These are phyloP conservation scores for Neurospora sp. DNA, from an alignment of 495 filamentous ascomycete species.

Conservation along the genomic window DNA sequence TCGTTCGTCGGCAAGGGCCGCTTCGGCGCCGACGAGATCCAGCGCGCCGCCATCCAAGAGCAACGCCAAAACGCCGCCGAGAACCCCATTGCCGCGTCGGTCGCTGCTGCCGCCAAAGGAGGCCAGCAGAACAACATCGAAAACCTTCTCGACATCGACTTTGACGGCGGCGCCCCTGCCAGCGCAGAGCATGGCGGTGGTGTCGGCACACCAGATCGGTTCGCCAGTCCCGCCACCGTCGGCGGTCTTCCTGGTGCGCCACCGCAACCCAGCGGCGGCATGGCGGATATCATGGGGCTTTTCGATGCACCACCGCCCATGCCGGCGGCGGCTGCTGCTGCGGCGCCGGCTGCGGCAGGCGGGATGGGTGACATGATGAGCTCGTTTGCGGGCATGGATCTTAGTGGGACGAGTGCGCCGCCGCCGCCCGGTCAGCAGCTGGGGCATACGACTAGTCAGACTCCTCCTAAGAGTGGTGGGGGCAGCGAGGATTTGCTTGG, in stretches of 20 bases:
- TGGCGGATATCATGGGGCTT: conserved; percentile 87
- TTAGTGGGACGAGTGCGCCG: conserved; percentile 52
- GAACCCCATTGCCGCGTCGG: conserved; percentile 83
- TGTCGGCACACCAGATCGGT: conserved; percentile 70
- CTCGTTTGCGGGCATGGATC: conserved; percentile 70
- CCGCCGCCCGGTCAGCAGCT: conserved; percentile 42
- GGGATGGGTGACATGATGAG: conserved; percentile 59
- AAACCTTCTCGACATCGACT: conserved; percentile 95
- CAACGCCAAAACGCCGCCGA: conserved; percentile 84
- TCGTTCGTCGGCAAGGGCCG: conserved; percentile 93
- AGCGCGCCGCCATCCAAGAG: conserved; percentile 92
- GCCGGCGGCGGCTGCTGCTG: conserved; percentile 12
- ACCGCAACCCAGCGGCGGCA: conserved; percentile 41
- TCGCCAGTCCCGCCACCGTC: conserved; percentile 49
- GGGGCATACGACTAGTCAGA: conserved; percentile 16
- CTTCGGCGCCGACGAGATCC: conserved; percentile 81
- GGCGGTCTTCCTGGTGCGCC: conserved; percentile 18
- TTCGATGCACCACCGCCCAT: conserved; percentile 44
- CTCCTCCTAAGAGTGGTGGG: conserved; percentile 38
- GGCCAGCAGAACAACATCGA: conserved; percentile 68
- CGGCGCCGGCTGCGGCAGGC: not conserved
- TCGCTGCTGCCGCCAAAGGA: conserved; percentile 55
- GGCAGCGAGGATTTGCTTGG: conserved; percentile 84
- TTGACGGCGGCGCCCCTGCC: conserved; percentile 88
- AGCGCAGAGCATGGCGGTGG: conserved; percentile 64